These are phyloP conservation scores for Pythium monospermum DNA, from an alignment of 352 stramenopile species.

Conservation along the genomic window DNA sequence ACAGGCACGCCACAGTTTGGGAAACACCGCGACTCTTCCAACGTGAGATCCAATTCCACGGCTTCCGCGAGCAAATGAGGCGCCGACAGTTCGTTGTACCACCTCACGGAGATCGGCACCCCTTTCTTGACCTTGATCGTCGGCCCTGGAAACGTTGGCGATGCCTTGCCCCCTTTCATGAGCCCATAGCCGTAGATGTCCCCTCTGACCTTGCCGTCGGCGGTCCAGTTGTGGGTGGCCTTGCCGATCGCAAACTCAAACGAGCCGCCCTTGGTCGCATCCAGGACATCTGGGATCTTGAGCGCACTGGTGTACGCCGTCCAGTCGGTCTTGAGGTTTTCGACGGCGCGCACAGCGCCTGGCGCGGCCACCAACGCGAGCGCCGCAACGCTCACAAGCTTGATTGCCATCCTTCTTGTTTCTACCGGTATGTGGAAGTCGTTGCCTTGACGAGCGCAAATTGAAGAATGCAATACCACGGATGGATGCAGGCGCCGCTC, in stretches of 20 bases:
- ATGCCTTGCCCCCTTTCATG: slow-evolving; percentile 18
- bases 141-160: slow-evolving; percentile 26
- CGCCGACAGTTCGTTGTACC: slow-evolving; percentile 42
- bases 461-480: slow-evolving; percentile 4
- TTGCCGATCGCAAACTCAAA: slow-evolving; percentile 34
- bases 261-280: slow-evolving; percentile 29
- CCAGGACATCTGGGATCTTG: slow-evolving; percentile 32
- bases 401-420: slow-evolving; percentile 1
- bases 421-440: not conserved
- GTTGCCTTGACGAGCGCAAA: slow-evolving; percentile 8
- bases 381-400: slow-evolving; percentile 7
- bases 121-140: slow-evolving; percentile 32
- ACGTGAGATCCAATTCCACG: slow-evolving; percentile 38
- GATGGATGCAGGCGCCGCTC: too few species aligned
- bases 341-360: slow-evolving; percentile 7
- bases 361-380: slow-evolving; percentile 7
- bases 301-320: slow-evolving; percentile 27
- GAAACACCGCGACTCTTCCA: slow-evolving; percentile 51
- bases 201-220: slow-evolving; percentile 18
- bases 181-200: slow-evolving; percentile 31
- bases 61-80: slow-evolving; percentile 45
- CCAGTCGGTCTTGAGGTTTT: slow-evolving; percentile 33
- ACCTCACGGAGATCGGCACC: slow-evolving; percentile 26
- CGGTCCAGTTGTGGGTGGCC: slow-evolving; percentile 26
- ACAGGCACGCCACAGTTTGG: slow-evolving; percentile 58